Base-by-base conservation (phyloP, 2,329 filamentous ascomycete genomes). In the Coniochaeta hoffmannii region DNA sequence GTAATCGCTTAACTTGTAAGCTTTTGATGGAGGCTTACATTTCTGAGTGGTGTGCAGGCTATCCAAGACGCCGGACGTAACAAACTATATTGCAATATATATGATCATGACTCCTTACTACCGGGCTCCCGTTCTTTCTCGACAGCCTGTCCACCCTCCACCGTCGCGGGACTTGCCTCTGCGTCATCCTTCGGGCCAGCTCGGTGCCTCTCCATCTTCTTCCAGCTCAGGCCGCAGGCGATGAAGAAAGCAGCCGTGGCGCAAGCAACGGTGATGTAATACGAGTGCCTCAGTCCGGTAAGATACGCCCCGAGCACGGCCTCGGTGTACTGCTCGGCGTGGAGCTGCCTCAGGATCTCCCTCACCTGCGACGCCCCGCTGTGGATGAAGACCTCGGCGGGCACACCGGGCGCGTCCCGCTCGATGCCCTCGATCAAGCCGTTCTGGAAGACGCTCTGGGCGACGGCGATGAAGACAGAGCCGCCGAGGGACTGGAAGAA, bases 401-500 rank as follows among this genome's bases (percentile, higher is more conserved):
- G 69, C n/a, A 83, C 64, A n/a, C 68, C 68, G 1, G 76, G 72
- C 14, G 74, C 70, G 57, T 73, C 65, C 2, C 63, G 56, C n/a
- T 64, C 59, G 3, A 90, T 71, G 34, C 79, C 73, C 3, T 74
- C 66, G 49, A 82, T 71, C 17, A 89, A 71, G 0, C 78, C 81
- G 63, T 88, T 87, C 59, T 82, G 79, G 71, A 89, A 88, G 49
- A 88, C 76, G 19, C 84, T 82, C 66, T 89, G 83, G 0, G 81
- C 80, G 10, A 87, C 80, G 6, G 81, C 79, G 50, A 89, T 79
- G 60, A 82, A 81, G 24, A 89, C 69, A 2, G 86, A 83, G 3
- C 85, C 85, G 38, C 85, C 85, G 3, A 89, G 74, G 1, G 77
- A 76, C 64, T 88, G 83, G 70, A 82, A 83, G 69, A 89, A 87